These are phyloP conservation scores for Claviceps fusiformis DNA, from an alignment of 2,329 filamentous ascomycete genomes.

Conservation along the genomic window DNA sequence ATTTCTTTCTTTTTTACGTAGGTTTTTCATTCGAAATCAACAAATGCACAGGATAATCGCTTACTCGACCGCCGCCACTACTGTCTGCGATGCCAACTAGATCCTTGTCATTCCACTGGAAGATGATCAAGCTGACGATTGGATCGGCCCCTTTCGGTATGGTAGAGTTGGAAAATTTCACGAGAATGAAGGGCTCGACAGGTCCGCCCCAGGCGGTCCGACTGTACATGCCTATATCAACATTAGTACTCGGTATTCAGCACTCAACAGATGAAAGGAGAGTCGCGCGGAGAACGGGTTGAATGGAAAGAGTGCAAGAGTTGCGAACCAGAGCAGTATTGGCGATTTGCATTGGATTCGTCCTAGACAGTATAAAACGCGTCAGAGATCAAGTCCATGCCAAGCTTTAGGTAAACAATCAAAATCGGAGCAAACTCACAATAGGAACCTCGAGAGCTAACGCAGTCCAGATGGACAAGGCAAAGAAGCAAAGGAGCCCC, in stretches of 20 bases:
- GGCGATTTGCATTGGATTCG: slow-evolving; percentile 60
- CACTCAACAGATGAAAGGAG: not conserved
- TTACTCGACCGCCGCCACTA: slow-evolving; percentile 33
- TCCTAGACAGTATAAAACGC: slow-evolving; percentile 37
- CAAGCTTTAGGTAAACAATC: not conserved
- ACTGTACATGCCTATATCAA: slow-evolving; percentile 73
- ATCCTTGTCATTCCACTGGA: slow-evolving; percentile 80
- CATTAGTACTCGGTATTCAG: not conserved
- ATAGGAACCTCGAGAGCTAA: slow-evolving; percentile 44
- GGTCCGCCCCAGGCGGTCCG: slow-evolving; percentile 76
- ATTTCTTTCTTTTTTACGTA: not conserved
- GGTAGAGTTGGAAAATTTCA: slow-evolving; percentile 57
- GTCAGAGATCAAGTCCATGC: slow-evolving; percentile 8
- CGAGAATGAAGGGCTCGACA: slow-evolving; percentile 76
- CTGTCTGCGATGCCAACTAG: slow-evolving; percentile 58
- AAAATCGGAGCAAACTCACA: slow-evolving; percentile 8
- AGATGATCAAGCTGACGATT: slow-evolving; percentile 73
- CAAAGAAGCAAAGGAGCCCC: slow-evolving; percentile 33
- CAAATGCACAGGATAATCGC: slow-evolving; percentile 26
- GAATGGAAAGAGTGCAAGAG: too few species aligned
- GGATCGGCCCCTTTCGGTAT: slow-evolving; percentile 50
- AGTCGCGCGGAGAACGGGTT: slow-evolving; percentile 5
- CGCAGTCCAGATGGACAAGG: slow-evolving; percentile 39
- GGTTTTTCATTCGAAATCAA: not conserved
- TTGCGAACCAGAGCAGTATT: slow-evolving; percentile 58